Evolutionary conservation across 768 basidiomycete genomes (phyloP).

Genomic region (Leccinum subgranulosum): DNA sequence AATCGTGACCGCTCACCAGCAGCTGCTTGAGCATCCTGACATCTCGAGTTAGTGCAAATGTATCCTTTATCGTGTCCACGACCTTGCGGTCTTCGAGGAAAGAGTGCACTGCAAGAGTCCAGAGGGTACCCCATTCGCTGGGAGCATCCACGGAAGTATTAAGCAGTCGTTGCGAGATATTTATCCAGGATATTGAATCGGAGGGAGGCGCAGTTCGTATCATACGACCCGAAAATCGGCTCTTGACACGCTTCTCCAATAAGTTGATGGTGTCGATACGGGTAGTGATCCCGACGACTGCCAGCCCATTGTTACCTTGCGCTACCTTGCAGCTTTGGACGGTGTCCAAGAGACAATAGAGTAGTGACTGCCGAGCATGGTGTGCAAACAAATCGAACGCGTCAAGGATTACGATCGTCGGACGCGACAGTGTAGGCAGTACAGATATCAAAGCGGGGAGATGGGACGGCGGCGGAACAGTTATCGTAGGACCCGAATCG

Average conservation of each 20-base stretch:
- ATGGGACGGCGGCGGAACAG: constrained; percentile 64
- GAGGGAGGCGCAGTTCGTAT: constrained; percentile 68
- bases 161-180: constrained; percentile 47
- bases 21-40: constrained; percentile 54
- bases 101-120: constrained; percentile 54
- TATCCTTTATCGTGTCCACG: constrained; percentile 48
- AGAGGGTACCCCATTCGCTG: constrained; percentile 57
- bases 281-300: constrained; percentile 82
- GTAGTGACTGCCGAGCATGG: constrained; percentile 86
- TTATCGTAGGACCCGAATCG: constrained; percentile 32
- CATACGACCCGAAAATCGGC: constrained; percentile 91
- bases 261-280: constrained; percentile 85
- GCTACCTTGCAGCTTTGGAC: constrained; percentile 79
- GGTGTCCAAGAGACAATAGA: constrained; percentile 95
- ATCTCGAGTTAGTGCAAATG: constrained; percentile 60
- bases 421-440: constrained; percentile 75
- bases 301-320: constrained; percentile 61
- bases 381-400: constrained; percentile 91
- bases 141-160: constrained; percentile 23
- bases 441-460: constrained; percentile 72
- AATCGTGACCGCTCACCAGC: constrained; percentile 46
- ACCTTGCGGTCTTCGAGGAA: constrained; percentile 53
- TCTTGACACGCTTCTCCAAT: constrained; percentile 96
- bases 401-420: constrained; percentile 82
- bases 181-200: constrained; percentile 47